Evolutionary conservation across 1,284 basidiomycete species (phyloP).

Genomic region (Wallemia ichthyophaga): DNA sequence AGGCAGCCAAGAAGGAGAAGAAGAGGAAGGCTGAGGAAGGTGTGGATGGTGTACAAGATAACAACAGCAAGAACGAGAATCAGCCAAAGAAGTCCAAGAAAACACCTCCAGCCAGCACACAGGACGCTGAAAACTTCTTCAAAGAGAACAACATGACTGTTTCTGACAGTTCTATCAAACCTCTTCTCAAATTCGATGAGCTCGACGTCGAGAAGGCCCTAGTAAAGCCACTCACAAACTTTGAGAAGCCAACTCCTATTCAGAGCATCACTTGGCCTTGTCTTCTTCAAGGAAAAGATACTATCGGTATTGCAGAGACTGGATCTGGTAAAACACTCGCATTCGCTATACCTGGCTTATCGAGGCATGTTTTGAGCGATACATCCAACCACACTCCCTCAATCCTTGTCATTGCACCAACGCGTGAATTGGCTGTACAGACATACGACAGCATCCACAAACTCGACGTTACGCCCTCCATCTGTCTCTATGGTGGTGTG

Average conservation of each 20-base stretch:
- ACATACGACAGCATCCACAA: conserved; percentile 57
- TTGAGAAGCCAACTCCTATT: conserved; percentile 75
- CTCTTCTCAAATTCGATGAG: conserved; percentile 48
- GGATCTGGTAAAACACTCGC: conserved; percentile 90
- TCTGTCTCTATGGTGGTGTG: conserved; percentile 76
- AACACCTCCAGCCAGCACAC: conserved; percentile 6
- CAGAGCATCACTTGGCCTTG: conserved; percentile 90
- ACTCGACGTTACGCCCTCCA: conserved; percentile 27
- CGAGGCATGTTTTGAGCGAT: conserved; percentile 26
- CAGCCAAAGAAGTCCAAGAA: conserved; percentile 9
- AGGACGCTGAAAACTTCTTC: conserved; percentile 32
- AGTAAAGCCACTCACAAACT: conserved; percentile 31
- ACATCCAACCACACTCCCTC: conserved; percentile 21
- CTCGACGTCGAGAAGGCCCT: conserved; percentile 32
- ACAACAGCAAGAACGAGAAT: neutral
- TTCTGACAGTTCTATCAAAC: conserved; percentile 25
- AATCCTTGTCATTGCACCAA: conserved; percentile 68
- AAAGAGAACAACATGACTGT: conserved; percentile 42
- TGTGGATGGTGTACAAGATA: conserved; percentile 9
- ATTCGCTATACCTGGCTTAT: conserved; percentile 70
- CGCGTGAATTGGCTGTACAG: conserved; percentile 78
- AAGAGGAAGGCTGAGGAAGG: conserved; percentile 14
- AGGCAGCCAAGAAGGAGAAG: conserved; percentile 9
- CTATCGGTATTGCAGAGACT: conserved; percentile 91
- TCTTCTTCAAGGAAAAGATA: conserved; percentile 47